Conservation (phyloP, 2,329 filamentous ascomycete genomes). For the Pezicula neosporulosa region DNA sequence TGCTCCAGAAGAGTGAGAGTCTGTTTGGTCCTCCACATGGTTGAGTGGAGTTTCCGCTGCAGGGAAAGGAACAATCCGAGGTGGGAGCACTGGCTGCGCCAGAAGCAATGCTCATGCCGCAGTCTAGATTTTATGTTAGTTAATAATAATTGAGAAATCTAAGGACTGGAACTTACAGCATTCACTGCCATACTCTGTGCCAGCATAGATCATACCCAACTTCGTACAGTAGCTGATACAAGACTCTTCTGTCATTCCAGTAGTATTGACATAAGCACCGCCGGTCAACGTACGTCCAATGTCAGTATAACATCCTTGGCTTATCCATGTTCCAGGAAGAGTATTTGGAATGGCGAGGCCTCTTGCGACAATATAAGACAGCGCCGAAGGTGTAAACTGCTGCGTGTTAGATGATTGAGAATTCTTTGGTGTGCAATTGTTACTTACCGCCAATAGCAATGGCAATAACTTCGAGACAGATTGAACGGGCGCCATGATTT, state of each 20-base stretch:
- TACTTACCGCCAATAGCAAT: too few relatives aligned
- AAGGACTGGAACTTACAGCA: conserved; percentile 13
- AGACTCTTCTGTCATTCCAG: conserved; percentile 15
- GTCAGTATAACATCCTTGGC: conserved; percentile 13
- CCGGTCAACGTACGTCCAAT: conserved; percentile 12
- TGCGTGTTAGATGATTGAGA: neutral
- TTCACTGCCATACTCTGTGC: conserved; percentile 15
- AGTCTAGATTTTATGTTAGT: conserved; percentile 1
- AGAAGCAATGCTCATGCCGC: conserved; percentile 4
- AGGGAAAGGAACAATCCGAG: conserved; percentile 15
- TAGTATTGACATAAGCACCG: conserved; percentile 7
- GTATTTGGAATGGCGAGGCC: conserved; percentile 7
- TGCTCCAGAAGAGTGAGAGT: conserved; percentile 20
- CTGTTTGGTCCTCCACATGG: conserved; percentile 26
- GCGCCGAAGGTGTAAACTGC: neutral
- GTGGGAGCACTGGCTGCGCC: neutral
- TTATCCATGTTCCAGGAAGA: conserved; percentile 13
- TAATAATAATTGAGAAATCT: too few relatives aligned
- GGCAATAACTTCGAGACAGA: too few relatives aligned
- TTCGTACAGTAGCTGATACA: conserved; percentile 18
- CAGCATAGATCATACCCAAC: conserved; percentile 20
- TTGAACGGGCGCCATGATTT: too few relatives aligned
- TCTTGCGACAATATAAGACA: conserved; percentile 7
- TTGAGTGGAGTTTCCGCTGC: conserved; percentile 23
- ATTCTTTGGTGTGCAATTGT: neutral